Base-by-base conservation (phyloP, 1,139 yeast species). In the Hansenula lynferdii region DNA sequence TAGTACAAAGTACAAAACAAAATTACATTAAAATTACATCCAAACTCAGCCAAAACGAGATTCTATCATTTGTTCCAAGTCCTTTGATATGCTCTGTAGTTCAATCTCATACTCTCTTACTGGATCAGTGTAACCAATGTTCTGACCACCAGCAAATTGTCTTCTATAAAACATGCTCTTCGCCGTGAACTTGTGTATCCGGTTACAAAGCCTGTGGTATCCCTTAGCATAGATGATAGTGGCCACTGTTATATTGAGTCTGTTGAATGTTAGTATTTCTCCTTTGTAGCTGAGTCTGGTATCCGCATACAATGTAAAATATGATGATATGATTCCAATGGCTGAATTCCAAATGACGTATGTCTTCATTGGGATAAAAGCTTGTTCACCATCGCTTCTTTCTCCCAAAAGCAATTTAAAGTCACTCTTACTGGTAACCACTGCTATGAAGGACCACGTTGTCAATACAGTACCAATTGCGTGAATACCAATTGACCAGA, bases 161-260 rank as follows among this genome's bases (percentile, higher is more conserved):
- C 21, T 22, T 12, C 11, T 22, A 8, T 22, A 11, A 10, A 31
- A 22, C 15, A 15, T 16, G 3, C 8, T 20, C 11, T 16, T 20
- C 8, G 14, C 16, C 7, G 23, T 10, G 12, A 31, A 5, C 15
- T n/a, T 31, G 18, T 16, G 8, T 8, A 34, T 30, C 25, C 50
- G 35, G 29, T 47, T 44, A 34, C 42, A 42, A 24, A 47, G 36
- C 4, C 47, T 39, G 16, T 32, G 41, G 8, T 42, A 39, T 6
- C 44, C 47, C 9, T 10, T 25, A 1, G 42, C 48, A 27, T 43
- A 42, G 6, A 40, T 14, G 4, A 29, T 22, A 3, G 21, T 16
- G n/a, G n/a, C n/a, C n/a, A n/a, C n/a, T n/a, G n/a, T n/a, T n/a
- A n/a, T n/a, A n/a, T n/a, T n/a, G n/a, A n/a, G n/a, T n/a, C n/a